Evolutionary conservation across 2,329 filamentous ascomycete genomes (phyloP), one percentile per base, ranked within the genome.

Genomic region (Paraconiothyrium sp.): DNA sequence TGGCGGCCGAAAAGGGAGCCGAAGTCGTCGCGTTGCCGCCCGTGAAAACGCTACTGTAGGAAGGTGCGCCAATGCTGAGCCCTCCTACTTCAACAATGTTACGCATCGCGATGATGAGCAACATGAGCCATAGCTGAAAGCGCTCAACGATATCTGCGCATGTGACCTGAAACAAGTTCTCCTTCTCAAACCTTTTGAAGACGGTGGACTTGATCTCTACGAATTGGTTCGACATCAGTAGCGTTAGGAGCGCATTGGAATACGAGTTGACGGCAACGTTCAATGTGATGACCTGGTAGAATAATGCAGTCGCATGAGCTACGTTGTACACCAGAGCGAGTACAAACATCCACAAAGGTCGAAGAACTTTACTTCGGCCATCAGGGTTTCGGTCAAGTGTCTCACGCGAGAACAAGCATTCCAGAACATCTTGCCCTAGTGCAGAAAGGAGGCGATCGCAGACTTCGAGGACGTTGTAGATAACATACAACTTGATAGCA

Each of bases 201-300:
- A 99, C 96, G 0, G 94, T 96, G 63, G 92, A 92, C 76, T 99
- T 99, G 84, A 99, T 97, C 81, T 99, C 95, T 47, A 99, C 95
- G 72, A 99, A 99, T 75, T 99, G 96, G 74, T 98, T 99, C 7
- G 94, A 97, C 76, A 99, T 88, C 1, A 99, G 84, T 0, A 99
- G 86, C 0, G 95, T 97, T 37, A 99, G 84, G 4, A 99, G 84
- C 0, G 95, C 94, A 74, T 99, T 99, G 0, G 94, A 97, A 79
- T 99, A 99, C 0, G 94, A 97, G 79, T 99, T 99, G 70, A 99
- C 94, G 0, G 95, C 95, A 3, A 99, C 96, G 66, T 99, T 99
- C 57, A 99, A 86, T 0, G 95, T 97, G 70, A 99, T 97, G 68
- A 98, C 94, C 74, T 99, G 95, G 77, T 97, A 98, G 79, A 99